Evolutionary conservation across 495 filamentous ascomycete genomes (phyloP).

Genomic region (Peziza echinospora): DNA sequence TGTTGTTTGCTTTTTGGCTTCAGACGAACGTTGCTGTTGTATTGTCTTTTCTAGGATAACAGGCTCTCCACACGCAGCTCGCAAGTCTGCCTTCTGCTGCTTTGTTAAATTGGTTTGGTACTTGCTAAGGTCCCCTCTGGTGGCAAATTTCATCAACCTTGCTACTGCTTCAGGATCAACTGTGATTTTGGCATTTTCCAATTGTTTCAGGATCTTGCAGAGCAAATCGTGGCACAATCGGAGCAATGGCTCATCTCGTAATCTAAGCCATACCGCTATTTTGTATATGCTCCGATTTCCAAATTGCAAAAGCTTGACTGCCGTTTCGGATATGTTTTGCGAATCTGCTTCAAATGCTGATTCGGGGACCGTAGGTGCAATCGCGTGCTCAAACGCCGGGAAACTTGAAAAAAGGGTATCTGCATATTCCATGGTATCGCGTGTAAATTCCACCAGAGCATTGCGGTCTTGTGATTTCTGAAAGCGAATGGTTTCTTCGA

Average conservation of each 20-base stretch:
- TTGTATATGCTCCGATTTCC: slow-evolving; percentile 13
- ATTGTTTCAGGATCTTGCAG: slow-evolving; percentile 17
- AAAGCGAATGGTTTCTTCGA: slow-evolving; percentile 64
- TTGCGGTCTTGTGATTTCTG: slow-evolving; percentile 44
- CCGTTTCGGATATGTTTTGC: slow-evolving; percentile 9
- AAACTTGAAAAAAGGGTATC: slow-evolving; percentile 50
- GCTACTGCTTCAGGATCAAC: slow-evolving; percentile 13
- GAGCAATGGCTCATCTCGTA: slow-evolving; percentile 17
- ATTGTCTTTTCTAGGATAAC: slow-evolving; percentile 1
- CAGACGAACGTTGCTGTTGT: not conserved
- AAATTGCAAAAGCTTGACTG: slow-evolving; percentile 14
- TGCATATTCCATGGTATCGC: slow-evolving; percentile 82
- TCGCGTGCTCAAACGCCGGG: slow-evolving; percentile 18
- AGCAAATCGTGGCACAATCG: slow-evolving; percentile 17
- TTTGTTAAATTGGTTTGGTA: slow-evolving; percentile 17
- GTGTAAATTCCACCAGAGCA: slow-evolving; percentile 71
- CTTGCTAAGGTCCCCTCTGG: slow-evolving; percentile 6
- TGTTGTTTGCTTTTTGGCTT: not conserved
- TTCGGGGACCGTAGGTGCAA: slow-evolving; percentile 12
- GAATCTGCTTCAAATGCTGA: slow-evolving; percentile 6
- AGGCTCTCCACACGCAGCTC: slow-evolving; percentile 9
- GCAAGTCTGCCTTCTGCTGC: slow-evolving; percentile 16
- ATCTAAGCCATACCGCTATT: slow-evolving; percentile 14
- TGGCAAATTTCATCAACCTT: slow-evolving; percentile 11
- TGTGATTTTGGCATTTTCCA: slow-evolving; percentile 16